Base-by-base conservation (phyloP, 2,329 filamentous ascomycete genomes). In the Colletotrichum sp. region DNA sequence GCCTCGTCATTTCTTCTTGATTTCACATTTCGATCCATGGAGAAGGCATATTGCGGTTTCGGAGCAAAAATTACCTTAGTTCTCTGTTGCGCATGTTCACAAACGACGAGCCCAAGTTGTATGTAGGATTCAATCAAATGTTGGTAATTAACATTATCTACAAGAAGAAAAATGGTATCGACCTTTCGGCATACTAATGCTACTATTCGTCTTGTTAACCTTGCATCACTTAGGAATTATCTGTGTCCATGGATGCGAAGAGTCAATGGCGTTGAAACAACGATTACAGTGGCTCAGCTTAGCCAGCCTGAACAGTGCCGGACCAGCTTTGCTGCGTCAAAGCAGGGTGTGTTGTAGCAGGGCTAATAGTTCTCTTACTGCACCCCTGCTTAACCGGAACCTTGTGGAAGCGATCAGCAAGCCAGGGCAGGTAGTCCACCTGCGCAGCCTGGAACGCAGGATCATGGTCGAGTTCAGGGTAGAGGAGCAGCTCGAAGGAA, bases 341-440 rank as follows among this genome's bases (percentile, higher is more conserved):
- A 7, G 66, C 34, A 30, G n/a, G 32, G 15, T 69, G 49, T 18
- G 13, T 69, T n/a, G 21, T 21, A 6, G 49, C 52, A 18, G 66
- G 52, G 8, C 8, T 49, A 66, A 44, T 32, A 18, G 59, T 60
- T 10, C 59, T 74, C 30, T 70, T 70, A 18, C 16, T 69, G 24
- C 71, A 65, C 2, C 71, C 59, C 36, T 28, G 21, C 26, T 52
- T 34, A 16, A 70, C 55, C 55, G 55, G 59, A 7, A 70, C 32
- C 36, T 64, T 64, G 16, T 70, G 26, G 30, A 74, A 74, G 21
- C 72, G 72, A n/a, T 75, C 71, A 44, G 67, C 66, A 65, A 71
- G 44, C 67, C 72, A 75, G 3, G 66, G 26, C n/a, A 75, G 36
- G 44, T 71, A 71, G 34, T 75, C 67, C 12, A 39, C 72, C 60